Evolutionary conservation across 306 rosid genomes (phyloP).

Genomic region (Nissolia schottii): DNA sequence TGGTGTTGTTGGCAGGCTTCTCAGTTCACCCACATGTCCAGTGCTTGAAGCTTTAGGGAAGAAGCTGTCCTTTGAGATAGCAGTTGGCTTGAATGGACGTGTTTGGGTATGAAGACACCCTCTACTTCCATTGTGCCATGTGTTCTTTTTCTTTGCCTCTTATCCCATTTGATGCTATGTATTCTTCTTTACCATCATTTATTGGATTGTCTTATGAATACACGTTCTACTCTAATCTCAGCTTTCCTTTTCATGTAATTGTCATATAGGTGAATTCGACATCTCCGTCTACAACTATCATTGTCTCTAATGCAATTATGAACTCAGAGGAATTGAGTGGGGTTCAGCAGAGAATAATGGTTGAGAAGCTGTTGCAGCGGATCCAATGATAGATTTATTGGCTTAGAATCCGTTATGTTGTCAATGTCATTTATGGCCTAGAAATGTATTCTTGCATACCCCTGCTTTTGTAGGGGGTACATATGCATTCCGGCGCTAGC

Average conservation of each 20-base stretch:
- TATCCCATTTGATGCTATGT: slow-evolving; percentile 4
- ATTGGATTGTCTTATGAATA: neutral
- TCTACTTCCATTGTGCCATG: neutral
- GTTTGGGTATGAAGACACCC: slow-evolving; percentile 62
- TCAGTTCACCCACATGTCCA: slow-evolving; percentile 76
- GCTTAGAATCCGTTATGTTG: neutral
- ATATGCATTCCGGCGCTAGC: no score
- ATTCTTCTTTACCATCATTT: neutral
- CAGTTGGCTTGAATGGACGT: slow-evolving; percentile 84
- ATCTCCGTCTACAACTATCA: slow-evolving; percentile 57
- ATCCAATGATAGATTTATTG: slow-evolving; percentile 41
- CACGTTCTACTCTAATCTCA: slow-evolving; percentile 6
- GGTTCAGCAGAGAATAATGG: slow-evolving; percentile 89
- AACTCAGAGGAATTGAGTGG: slow-evolving; percentile 68
- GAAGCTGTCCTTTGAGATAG: slow-evolving; percentile 85
- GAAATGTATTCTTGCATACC: slow-evolving; percentile 24
- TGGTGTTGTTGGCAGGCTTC: slow-evolving; percentile 46
- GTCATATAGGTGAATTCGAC: slow-evolving; percentile 62
- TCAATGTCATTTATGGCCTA: slow-evolving; percentile 8
- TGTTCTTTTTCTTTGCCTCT: neutral
- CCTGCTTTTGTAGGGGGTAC: no score
- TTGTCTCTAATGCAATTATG: slow-evolving; percentile 65
- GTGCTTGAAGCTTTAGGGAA: slow-evolving; percentile 82
- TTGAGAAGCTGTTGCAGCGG: slow-evolving; percentile 65
- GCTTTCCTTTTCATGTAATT: neutral